phyloP scores from a whole-genome alignment of 2,329 filamentous ascomycete genomes.

The Verticillium dahliae region DNA sequence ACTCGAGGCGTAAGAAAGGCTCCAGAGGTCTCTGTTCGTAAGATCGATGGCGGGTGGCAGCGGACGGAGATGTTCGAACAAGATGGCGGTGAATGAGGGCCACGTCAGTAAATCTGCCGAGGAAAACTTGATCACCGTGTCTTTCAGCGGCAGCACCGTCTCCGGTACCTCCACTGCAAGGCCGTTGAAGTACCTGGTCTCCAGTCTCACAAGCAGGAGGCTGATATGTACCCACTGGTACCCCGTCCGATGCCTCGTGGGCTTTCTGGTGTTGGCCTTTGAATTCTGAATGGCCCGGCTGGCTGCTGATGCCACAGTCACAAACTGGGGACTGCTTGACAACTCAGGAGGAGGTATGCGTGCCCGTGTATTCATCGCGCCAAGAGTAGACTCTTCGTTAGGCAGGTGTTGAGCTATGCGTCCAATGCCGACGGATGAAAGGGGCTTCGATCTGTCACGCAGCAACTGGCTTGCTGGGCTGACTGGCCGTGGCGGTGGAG shows the following conservation, averaged over 20 bases:
- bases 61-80: too few relatives aligned
- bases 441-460: not conserved
- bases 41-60: too few relatives aligned
- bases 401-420: too few relatives aligned
- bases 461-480: slow-evolving; percentile 4
- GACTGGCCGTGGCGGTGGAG: slow-evolving; percentile 2
- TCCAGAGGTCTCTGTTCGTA: too few relatives aligned
- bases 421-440: not conserved
- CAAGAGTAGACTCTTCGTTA: too few relatives aligned
- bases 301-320: slow-evolving; percentile 1
- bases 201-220: slow-evolving; percentile 3
- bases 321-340: not conserved
- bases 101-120: not conserved
- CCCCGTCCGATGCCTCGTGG: not conserved
- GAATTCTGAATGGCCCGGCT: slow-evolving; percentile 3
- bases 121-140: slow-evolving; percentile 5
- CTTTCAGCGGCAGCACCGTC: slow-evolving; percentile 5
- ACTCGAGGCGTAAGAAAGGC: too few relatives aligned
- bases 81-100: too few relatives aligned
- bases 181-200: slow-evolving; percentile 5
- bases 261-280: slow-evolving; percentile 1
- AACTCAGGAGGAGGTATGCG: too few relatives aligned
- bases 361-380: too few relatives aligned
- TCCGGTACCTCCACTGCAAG: slow-evolving; percentile 4
- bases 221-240: not conserved